phyloP scores from a whole-genome alignment of 1,139 yeast species.

The Meyerozyma elateridarum region DNA sequence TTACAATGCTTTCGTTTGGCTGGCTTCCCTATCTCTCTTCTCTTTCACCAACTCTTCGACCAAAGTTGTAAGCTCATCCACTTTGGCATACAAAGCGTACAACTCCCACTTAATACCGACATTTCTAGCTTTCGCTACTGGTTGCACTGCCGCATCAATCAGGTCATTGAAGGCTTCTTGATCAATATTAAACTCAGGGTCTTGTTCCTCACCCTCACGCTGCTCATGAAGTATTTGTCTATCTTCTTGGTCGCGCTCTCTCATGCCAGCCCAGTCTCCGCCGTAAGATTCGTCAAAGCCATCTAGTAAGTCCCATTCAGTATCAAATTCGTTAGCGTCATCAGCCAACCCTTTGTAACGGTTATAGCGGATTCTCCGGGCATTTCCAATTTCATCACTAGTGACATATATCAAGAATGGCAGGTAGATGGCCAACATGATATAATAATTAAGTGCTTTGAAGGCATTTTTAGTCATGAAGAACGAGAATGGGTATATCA shows the following conservation, averaged over 20 bases:
- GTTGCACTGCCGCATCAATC: constrained; percentile 49
- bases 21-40: constrained; percentile 23
- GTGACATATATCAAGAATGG: constrained; percentile 65
- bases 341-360: constrained; percentile 62
- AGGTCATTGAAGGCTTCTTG: constrained; percentile 44
- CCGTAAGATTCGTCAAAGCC: constrained; percentile 51
- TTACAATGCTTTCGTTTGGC: too few species aligned
- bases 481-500: constrained; percentile 35
- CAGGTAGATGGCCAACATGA: constrained; percentile 63
- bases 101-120: constrained; percentile 66
- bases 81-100: constrained; percentile 48
- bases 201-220: constrained; percentile 61
- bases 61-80: constrained; percentile 40
- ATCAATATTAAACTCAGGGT: constrained; percentile 60
- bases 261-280: constrained; percentile 37
- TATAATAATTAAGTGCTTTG: constrained; percentile 38
- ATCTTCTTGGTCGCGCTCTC: constrained; percentile 33
- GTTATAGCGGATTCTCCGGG: constrained; percentile 69
- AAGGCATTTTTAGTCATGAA: constrained; percentile 23
- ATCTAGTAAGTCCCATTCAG: constrained; percentile 81
- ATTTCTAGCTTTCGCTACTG: constrained; percentile 50
- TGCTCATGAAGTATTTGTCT: constrained; percentile 44
- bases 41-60: constrained; percentile 42
- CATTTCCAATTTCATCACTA: constrained; percentile 56
- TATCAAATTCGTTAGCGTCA: constrained; percentile 76